phyloP scores from a whole-genome alignment of 2,329 filamentous ascomycete species.

The Diaporthe citriasiana region DNA sequence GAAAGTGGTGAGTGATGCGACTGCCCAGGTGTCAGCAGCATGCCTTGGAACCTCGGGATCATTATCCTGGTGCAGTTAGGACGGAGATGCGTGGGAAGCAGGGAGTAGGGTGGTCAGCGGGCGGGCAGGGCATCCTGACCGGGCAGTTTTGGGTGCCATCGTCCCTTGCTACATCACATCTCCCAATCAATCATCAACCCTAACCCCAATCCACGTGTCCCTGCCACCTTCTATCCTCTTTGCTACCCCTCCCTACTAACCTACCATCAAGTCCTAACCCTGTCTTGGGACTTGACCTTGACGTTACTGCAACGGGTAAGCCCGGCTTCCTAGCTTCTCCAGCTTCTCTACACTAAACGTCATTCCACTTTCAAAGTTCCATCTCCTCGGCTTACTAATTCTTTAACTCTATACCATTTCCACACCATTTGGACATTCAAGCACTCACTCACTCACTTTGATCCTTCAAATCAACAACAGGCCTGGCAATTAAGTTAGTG shows the following conservation, averaged over 20 bases:
- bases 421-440: not conserved
- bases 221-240: too few species aligned
- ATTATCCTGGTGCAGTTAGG: too few species aligned
- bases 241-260: too few species aligned
- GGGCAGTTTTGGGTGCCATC: not conserved
- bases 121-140: not conserved
- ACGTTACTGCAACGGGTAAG: too few species aligned
- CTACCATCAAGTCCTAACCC: too few species aligned
- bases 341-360: too few species aligned
- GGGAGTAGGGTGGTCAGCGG: not conserved
- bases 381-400: not conserved
- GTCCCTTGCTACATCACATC: too few species aligned
- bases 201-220: not conserved
- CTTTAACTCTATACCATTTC: not conserved
- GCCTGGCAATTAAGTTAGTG: not conserved
- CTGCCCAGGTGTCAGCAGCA: not conserved
- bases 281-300: too few species aligned
- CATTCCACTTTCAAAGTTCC: not conserved
- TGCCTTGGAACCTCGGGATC: slow-evolving; percentile 1
- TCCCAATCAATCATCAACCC: not conserved
- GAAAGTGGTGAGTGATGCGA: not conserved
- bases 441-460: not conserved
- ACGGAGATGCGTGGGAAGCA: not conserved
- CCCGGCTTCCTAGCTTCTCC: too few species aligned
- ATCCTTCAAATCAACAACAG: not conserved